Conservation (phyloP, 345 rosid species). For the Cochlearia excelsa region DNA sequence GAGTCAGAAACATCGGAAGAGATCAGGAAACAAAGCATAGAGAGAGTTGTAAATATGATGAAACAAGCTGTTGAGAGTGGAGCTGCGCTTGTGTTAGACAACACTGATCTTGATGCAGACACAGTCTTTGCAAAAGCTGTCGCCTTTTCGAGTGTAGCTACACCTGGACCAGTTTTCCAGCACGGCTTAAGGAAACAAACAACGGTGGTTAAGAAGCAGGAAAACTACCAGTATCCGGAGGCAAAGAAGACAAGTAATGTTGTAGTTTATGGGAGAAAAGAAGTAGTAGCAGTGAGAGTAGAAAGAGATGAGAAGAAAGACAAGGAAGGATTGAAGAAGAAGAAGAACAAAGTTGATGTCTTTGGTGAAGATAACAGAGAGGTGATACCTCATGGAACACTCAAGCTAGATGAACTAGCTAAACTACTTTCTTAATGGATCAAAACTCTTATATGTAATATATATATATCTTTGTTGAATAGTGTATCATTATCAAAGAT, state of each 20-base stretch:
- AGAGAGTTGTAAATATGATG: constrained; percentile 47
- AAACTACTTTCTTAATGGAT: constrained; percentile 53
- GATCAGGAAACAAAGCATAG: constrained; percentile 32
- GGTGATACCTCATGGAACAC: constrained; percentile 53
- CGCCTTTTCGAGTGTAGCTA: constrained; percentile 55
- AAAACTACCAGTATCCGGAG: constrained; percentile 35
- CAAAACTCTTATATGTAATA: no score
- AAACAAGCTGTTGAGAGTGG: constrained; percentile 74
- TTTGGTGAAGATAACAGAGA: constrained; percentile 35
- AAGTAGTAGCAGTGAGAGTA: constrained; percentile 27
- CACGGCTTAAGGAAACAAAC: constrained; percentile 38
- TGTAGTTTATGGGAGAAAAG: constrained; percentile 4
- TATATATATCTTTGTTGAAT: constrained; percentile 17
- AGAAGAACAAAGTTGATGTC: constrained; percentile 24
- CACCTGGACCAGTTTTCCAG: constrained; percentile 58
- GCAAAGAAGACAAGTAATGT: constrained; percentile 26
- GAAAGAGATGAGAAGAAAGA: constrained; percentile 33
- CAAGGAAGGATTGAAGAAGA: constrained; percentile 16
- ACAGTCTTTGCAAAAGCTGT: constrained; percentile 50
- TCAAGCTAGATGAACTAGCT: constrained; percentile 82
- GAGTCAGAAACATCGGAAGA: constrained; percentile 32
- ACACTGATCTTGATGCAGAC: constrained; percentile 56
- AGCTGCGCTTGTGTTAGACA: constrained; percentile 54
- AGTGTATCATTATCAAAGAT: constrained; percentile 16
- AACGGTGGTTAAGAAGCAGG: constrained; percentile 37